Base-by-base conservation (phyloP, 2,329 filamentous ascomycete species). In the Moelleriella libera region DNA sequence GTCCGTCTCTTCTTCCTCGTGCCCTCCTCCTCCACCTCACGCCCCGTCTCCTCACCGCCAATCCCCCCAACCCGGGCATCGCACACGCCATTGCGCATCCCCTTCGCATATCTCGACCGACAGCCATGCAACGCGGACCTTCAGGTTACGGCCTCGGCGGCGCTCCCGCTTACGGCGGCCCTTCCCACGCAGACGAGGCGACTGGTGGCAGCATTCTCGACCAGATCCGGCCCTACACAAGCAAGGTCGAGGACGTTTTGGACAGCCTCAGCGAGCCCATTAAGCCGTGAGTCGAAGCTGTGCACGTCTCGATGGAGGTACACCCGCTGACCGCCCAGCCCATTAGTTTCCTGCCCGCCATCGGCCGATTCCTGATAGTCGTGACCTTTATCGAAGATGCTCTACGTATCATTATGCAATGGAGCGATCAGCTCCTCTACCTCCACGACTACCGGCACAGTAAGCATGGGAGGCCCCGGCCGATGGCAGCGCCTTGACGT, bases 321-420 rank as follows among this genome's bases (percentile, higher is more conserved):
- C 40, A 41, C 7, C 21, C 21, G 21, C 34, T 37, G 34, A 37
- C n/a, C 5, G 40, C 40, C 40, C 40, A 42, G 8, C 43, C 45
- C n/a, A 55, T 60, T 62, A 95, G 89, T 53, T 94, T 94, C 64
- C 77, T 98, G 43, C 92, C 92, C 50, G 88, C 87, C 54, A 90
- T 98, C 71, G 92, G 92, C 55, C 87, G 92, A 56, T 97, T 97
- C 68, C 70, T 98, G 56, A 98, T 98, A 58, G 92, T 98, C 48
- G 92, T 97, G 47, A 98, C 92, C 52, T 98, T 98, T 70, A 75
- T 98, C 57, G 92, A 98, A 68, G 92, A 98, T 72, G 88, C 89
- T 45, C 73, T 98, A 52, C 81, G 92, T 63, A 98, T 98, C 68
- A 74, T 97, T 58, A 98, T 92, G 56, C 92, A 98, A 80, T 98